Evolutionary conservation across 306 rosid species (phyloP).

Genomic region (Medicago ruthenica): DNA sequence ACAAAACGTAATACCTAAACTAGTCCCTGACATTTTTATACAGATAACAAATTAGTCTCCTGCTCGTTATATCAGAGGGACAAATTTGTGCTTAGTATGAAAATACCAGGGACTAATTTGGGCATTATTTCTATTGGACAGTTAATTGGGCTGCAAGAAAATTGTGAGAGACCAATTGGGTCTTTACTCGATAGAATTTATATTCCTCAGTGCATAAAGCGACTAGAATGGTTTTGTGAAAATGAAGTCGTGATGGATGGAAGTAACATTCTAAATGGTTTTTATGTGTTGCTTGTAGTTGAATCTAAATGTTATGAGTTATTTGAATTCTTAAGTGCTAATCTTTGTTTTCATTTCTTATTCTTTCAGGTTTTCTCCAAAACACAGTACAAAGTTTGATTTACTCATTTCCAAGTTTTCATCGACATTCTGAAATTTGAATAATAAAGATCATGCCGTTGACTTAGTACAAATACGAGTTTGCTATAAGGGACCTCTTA

Average conservation of each 20-base stretch:
- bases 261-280: conserved; percentile 7
- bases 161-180: too few relatives aligned
- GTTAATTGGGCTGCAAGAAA: too few relatives aligned
- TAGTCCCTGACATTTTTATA: too few relatives aligned
- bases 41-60: too few relatives aligned
- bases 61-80: too few relatives aligned
- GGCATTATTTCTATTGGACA: too few relatives aligned
- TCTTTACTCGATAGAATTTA: background rate
- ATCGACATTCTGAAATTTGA: conserved; percentile 24
- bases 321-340: conserved; percentile 1
- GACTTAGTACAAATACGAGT: background rate
- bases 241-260: background rate
- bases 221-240: conserved; percentile 6
- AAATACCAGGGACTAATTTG: too few relatives aligned
- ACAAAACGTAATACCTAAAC: too few relatives aligned
- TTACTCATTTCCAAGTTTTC: conserved; percentile 29
- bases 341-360: background rate
- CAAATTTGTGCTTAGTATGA: too few relatives aligned
- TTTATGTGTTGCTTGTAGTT: conserved; percentile 16
- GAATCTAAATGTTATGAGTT: background rate
- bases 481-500: conserved; percentile 18
- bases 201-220: background rate
- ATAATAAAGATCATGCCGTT: conserved; percentile 27
- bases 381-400: conserved; percentile 25
- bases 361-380: conserved; percentile 9